These are phyloP conservation scores for Mimosa pudica DNA, from an alignment of 306 rosid species.

Conservation along the genomic window DNA sequence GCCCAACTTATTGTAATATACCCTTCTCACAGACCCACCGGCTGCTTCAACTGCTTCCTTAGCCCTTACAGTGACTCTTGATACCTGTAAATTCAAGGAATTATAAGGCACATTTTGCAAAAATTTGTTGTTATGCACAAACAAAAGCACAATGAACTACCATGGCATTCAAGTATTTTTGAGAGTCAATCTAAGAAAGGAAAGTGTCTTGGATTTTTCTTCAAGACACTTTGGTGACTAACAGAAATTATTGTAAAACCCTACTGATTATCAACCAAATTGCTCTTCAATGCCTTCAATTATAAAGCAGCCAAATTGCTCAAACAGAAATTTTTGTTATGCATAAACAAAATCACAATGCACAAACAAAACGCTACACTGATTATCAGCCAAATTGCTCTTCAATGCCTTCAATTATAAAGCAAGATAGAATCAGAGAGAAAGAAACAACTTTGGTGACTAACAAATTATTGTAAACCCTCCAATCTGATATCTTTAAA, in stretches of 20 bases:
- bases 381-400: not conserved
- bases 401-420: not conserved
- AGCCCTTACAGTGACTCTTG: conserved; percentile 91
- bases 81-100: conserved; percentile 58
- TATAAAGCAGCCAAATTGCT: no score
- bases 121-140: not conserved
- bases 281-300: not conserved
- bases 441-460: not conserved
- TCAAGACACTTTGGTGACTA: no score
- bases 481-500: not conserved
- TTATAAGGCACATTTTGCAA: not conserved
- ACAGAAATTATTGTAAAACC: no score
- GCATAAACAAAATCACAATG: conserved; percentile 13
- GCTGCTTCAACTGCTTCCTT: conserved; percentile 91
- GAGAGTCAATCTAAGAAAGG: not conserved
- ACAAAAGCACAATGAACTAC: conserved; percentile 12
- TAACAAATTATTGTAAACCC: not conserved
- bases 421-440: conserved; percentile 1
- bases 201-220: conserved; percentile 1
- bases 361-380: not conserved
- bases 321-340: not conserved
- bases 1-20: conserved; percentile 84
- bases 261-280: not conserved
- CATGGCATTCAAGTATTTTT: conserved; percentile 8
- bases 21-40: conserved; percentile 90